phyloP scores from a whole-genome alignment of 352 stramenopile genomes.

The Globisporangium nunn region DNA sequence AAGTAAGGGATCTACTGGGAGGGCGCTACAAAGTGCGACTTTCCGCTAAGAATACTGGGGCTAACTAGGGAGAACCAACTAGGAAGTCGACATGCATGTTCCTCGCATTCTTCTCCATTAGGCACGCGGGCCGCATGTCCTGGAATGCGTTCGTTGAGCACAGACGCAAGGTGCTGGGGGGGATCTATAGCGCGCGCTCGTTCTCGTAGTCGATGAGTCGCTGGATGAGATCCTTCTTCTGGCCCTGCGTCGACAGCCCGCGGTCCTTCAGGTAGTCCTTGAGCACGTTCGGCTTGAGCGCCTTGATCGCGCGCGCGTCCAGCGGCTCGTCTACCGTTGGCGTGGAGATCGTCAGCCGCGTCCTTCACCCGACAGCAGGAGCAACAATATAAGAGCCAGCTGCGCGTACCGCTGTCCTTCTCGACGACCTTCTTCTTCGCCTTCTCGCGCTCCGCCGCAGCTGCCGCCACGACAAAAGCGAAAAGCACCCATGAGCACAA shows the following conservation, averaged over 20 bases:
- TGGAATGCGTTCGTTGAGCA: too few species aligned
- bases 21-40: neutral
- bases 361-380: neutral
- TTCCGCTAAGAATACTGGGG: neutral
- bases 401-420: slow-evolving; percentile 54
- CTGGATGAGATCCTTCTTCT: slow-evolving; percentile 88
- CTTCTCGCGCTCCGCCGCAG: slow-evolving; percentile 54
- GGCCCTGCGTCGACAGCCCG: slow-evolving; percentile 73
- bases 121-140: neutral
- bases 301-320: slow-evolving; percentile 80
- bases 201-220: slow-evolving; percentile 86
- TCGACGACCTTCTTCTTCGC: slow-evolving; percentile 49
- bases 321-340: slow-evolving; percentile 55
- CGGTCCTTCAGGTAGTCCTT: slow-evolving; percentile 88
- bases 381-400: neutral
- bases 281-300: slow-evolving; percentile 77
- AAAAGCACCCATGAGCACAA: neutral
- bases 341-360: neutral
- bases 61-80: neutral
- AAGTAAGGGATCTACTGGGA: neutral
- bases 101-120: neutral
- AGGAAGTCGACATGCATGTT: slow-evolving; percentile 1
- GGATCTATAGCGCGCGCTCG: slow-evolving; percentile 73
- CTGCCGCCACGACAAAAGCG: slow-evolving; percentile 15
- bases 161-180: too few species aligned